A percentile compares a stretch with the other conserved stretches of the same genome.
These are phyloP conservation scores for Heterobasidion annosum DNA, from an alignment of 1,284 basidiomycete species.

Conservation along the genomic window DNA sequence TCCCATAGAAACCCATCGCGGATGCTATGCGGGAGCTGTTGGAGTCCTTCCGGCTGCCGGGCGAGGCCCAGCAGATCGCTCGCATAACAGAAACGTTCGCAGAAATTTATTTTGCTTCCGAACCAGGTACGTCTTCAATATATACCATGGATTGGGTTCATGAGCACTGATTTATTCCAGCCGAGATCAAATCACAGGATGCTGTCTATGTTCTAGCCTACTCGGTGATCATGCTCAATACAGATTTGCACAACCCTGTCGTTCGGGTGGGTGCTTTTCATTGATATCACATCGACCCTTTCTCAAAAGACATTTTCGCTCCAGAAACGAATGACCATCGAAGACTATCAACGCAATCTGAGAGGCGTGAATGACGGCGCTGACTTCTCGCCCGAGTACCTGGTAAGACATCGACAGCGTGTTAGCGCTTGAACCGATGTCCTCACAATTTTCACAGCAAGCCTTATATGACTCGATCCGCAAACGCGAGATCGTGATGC, in stretches of 20 bases:
- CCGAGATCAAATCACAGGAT: slow-evolving; percentile 86
- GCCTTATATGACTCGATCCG: slow-evolving; percentile 92
- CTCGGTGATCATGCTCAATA: slow-evolving; percentile 98
- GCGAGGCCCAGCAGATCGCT: slow-evolving; percentile 91
- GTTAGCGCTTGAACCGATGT: not conserved
- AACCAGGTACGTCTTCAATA: slow-evolving; percentile 47
- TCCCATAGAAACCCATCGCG: slow-evolving; percentile 77
- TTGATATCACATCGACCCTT: not conserved
- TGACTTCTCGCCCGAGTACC: slow-evolving; percentile 81
- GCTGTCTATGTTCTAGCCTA: slow-evolving; percentile 93
- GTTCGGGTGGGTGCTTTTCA: slow-evolving; percentile 51
- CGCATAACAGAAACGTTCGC: slow-evolving; percentile 96
- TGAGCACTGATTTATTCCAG: slow-evolving; percentile 25
- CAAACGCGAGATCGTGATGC: slow-evolving; percentile 94
- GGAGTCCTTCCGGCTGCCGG: slow-evolving; percentile 92
- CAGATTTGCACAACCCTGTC: slow-evolving; percentile 97
- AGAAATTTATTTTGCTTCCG: slow-evolving; percentile 79
- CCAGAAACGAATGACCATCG: slow-evolving; percentile 93
- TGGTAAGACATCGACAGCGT: slow-evolving; percentile 40
- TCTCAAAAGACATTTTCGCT: not conserved
- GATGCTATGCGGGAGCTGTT: slow-evolving; percentile 94
- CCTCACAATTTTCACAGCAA: slow-evolving; percentile 37
- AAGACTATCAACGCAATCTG: slow-evolving; percentile 91
- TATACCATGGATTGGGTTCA: not conserved
- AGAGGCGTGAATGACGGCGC: slow-evolving; percentile 86